Conservation (phyloP, 1,284 basidiomycete species). For the Trametes hirsuta region DNA sequence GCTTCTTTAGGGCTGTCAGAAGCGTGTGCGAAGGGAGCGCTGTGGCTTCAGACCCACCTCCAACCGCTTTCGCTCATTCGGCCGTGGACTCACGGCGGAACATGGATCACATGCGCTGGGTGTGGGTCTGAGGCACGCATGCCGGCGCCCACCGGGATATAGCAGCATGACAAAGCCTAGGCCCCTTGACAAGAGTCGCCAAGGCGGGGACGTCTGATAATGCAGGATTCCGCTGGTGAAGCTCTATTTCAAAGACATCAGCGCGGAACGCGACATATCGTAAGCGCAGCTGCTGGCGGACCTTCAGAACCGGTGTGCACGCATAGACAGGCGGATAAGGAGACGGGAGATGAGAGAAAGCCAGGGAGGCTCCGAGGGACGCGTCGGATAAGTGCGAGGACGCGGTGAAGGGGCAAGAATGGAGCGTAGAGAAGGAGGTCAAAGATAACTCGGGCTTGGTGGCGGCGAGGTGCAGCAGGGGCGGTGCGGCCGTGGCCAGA, state of each 20-base stretch:
- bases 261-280: neutral
- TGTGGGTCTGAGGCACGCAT: neutral
- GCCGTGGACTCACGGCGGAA: neutral
- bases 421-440: no score
- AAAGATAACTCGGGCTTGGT: no score
- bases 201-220: neutral
- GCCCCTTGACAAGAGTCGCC: neutral
- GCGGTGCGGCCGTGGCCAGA: no score
- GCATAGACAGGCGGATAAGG: neutral
- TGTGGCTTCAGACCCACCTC: neutral
- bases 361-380: no score
- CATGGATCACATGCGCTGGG: neutral
- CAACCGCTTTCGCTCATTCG: neutral
- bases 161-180: neutral
- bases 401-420: no score
- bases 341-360: neutral
- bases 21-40: neutral
- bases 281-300: conserved; percentile 1
- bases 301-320: neutral
- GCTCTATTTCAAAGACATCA: neutral
- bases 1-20: neutral
- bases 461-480: no score
- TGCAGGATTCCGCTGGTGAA: neutral
- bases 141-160: no score
- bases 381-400: no score